These are phyloP conservation scores for Penicillium paxilli DNA, from an alignment of 495 filamentous ascomycete genomes.

Conservation along the genomic window DNA sequence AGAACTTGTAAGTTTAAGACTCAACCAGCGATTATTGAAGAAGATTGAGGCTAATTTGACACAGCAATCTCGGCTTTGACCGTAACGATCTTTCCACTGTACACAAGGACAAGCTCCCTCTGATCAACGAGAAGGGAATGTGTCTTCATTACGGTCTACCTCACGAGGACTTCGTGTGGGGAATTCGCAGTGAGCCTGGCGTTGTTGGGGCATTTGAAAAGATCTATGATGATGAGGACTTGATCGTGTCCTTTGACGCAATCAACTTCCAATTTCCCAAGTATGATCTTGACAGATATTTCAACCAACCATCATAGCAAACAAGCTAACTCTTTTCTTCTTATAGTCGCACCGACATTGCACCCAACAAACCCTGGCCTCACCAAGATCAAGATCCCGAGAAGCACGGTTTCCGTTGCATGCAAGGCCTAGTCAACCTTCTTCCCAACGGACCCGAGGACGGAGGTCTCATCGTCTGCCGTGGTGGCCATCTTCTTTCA, in stretches of 20 bases:
- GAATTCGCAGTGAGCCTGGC: constrained; percentile 39
- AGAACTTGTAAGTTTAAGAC: constrained; percentile 30
- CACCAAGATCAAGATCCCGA: constrained; percentile 47
- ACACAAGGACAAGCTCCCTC: constrained; percentile 33
- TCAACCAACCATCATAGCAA: not conserved
- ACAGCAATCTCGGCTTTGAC: constrained; percentile 38
- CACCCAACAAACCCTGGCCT: constrained; percentile 45
- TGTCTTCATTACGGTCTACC: constrained; percentile 37
- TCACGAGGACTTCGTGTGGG: constrained; percentile 48
- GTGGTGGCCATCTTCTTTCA: constrained; percentile 31
- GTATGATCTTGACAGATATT: constrained; percentile 18
- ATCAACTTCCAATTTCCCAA: constrained; percentile 43
- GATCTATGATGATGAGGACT: constrained; percentile 39
- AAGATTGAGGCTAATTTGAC: not conserved
- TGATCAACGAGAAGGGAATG: constrained; percentile 46
- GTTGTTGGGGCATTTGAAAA: constrained; percentile 41
- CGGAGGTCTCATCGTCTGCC: constrained; percentile 41
- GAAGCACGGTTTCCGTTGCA: constrained; percentile 43
- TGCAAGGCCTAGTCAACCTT: constrained; percentile 50
- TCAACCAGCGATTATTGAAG: not conserved
- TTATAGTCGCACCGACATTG: constrained; percentile 31
- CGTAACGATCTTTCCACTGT: constrained; percentile 39
- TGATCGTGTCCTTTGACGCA: constrained; percentile 49
- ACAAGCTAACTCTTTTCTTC: not conserved
- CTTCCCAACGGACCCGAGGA: constrained; percentile 43